phyloP scores from a whole-genome alignment of 2,329 filamentous ascomycete genomes.

The Rasamsonia emersonii region DNA sequence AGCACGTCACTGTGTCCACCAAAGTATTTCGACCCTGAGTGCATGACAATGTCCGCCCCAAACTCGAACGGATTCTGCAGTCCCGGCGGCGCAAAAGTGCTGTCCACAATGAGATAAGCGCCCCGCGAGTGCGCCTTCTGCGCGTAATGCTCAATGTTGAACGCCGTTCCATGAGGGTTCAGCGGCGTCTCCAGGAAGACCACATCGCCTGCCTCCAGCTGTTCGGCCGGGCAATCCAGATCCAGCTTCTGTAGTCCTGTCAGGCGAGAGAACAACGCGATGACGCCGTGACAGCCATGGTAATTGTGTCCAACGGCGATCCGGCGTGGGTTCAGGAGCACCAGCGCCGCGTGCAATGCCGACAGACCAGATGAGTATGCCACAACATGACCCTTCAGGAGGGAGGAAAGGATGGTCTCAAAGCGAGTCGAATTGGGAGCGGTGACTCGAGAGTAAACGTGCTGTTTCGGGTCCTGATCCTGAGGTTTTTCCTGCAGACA shows the following conservation, averaged over 20 bases:
- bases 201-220: constrained; percentile 68
- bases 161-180: constrained; percentile 80
- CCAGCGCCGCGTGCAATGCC: constrained; percentile 79
- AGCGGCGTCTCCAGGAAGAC: constrained; percentile 89
- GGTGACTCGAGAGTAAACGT: constrained; percentile 76
- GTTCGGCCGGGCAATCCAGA: constrained; percentile 58
- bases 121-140: constrained; percentile 62
- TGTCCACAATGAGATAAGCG: constrained; percentile 73
- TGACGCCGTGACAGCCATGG: constrained; percentile 86
- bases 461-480: constrained; percentile 38
- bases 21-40: constrained; percentile 91
- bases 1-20: constrained; percentile 92
- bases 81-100: constrained; percentile 86
- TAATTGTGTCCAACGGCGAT: constrained; percentile 81
- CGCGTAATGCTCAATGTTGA: constrained; percentile 63
- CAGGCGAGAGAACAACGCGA: constrained; percentile 64
- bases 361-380: constrained; percentile 80
- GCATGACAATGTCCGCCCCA: constrained; percentile 83
- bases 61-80: constrained; percentile 75
- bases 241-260: constrained; percentile 65
- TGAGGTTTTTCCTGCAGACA: neutral
- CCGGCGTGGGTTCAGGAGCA: constrained; percentile 72
- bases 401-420: constrained; percentile 67
- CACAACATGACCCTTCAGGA: constrained; percentile 58
- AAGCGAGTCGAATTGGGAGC: constrained; percentile 76